Evolutionary conservation across 2,329 filamentous ascomycete species (phyloP).

Genomic region (Trichoderma asperellum): DNA sequence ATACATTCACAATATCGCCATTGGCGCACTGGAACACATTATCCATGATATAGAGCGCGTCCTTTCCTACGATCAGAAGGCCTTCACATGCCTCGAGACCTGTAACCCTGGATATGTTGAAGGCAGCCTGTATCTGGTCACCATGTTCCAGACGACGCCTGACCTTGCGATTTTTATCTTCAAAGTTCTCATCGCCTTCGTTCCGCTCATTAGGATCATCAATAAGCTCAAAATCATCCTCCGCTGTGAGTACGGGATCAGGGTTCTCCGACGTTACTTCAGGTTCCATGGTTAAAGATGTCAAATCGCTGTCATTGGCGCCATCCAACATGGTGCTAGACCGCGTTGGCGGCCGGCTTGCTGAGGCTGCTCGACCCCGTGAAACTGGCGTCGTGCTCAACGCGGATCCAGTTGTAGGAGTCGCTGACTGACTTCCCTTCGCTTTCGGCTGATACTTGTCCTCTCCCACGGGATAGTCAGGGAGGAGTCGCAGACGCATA

Average conservation of each 20-base stretch:
- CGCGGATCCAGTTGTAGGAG: constrained; percentile 37
- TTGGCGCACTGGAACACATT: constrained; percentile 94
- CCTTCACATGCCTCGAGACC: constrained; percentile 94
- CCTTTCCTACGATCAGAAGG: constrained; percentile 88
- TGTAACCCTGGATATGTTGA: constrained; percentile 92
- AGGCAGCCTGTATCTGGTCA: constrained; percentile 90
- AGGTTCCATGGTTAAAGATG: constrained; percentile 33
- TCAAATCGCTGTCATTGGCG: constrained; percentile 28
- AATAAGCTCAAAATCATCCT: constrained; percentile 95
- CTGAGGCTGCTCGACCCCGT: constrained; percentile 15
- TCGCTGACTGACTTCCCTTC: constrained; percentile 55
- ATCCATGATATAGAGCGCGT: constrained; percentile 91
- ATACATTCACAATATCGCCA: constrained; percentile 95
- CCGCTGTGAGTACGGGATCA: constrained; percentile 49
- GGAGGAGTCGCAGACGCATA: constrained; percentile 86
- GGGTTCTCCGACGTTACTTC: constrained; percentile 33
- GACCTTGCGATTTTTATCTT: constrained; percentile 97
- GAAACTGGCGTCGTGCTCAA: constrained; percentile 17
- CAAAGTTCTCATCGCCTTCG: constrained; percentile 75
- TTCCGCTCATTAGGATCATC: constrained; percentile 87
- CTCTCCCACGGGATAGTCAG: constrained; percentile 70
- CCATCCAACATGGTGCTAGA: constrained; percentile 35
- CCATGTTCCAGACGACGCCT: constrained; percentile 91
- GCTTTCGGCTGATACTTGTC: constrained; percentile 85
- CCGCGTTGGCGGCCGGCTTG: constrained; percentile 31